Percentiles rank a stretch among this genome's conserved stretches.
Evolutionary conservation across 495 filamentous ascomycete genomes (phyloP).

Genomic region (Massariosphaeria phaeospora): DNA sequence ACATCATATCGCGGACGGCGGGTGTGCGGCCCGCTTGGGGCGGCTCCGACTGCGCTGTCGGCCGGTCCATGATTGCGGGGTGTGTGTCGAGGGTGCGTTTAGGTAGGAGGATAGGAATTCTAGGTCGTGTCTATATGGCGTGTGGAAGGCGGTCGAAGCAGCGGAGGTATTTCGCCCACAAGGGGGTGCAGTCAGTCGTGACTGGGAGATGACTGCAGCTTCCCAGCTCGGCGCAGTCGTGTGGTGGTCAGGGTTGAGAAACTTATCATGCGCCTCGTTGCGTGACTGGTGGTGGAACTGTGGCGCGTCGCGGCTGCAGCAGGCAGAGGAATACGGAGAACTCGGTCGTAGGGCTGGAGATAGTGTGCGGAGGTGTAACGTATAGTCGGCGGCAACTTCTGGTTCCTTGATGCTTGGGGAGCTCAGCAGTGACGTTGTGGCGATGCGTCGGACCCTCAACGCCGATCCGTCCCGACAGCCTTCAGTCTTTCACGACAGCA

Average conservation of each 20-base stretch:
- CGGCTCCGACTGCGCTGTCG: constrained; percentile 6
- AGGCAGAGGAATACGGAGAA: constrained; percentile 4
- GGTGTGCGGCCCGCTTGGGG: constrained; percentile 2
- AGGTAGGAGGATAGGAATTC: neutral
- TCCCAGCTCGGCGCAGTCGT: constrained; percentile 7
- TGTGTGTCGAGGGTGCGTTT: neutral
- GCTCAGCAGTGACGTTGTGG: neutral
- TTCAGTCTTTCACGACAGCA: no score
- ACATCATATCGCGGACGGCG: constrained; percentile 50
- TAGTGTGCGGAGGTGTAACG: neutral
- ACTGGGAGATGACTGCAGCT: neutral
- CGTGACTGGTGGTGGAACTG: constrained; percentile 9
- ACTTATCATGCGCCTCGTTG: constrained; percentile 27
- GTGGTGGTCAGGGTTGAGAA: neutral
- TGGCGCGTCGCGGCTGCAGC: constrained; percentile 15
- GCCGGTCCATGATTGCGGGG: constrained; percentile 18
- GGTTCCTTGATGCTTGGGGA: neutral
- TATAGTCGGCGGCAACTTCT: constrained; percentile 1
- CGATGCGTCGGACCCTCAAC: neutral
- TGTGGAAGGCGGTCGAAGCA: no score
- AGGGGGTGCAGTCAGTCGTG: neutral
- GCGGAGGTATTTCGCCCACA: constrained; percentile 1
- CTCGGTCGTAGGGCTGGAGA: constrained; percentile 2
- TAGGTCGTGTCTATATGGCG: no score
- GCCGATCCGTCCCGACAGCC: neutral